Conservation (phyloP, 2,329 filamentous ascomycete genomes). For the Triangularia setosa region DNA sequence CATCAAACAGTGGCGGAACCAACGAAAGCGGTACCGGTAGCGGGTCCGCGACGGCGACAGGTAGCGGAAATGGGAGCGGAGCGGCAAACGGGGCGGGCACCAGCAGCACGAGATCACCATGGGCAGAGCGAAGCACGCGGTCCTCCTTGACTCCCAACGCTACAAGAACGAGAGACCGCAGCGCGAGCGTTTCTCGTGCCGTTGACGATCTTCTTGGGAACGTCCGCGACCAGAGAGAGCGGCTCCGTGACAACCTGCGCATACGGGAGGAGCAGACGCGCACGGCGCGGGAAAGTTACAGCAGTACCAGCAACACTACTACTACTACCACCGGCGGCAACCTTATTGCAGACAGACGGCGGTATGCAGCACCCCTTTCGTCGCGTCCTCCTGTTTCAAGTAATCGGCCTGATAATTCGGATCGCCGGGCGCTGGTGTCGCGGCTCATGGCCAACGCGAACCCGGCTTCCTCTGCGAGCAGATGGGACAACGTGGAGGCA, state of each 20-base stretch:
- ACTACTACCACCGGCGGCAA: neutral
- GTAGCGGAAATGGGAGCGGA: conserved; percentile 27
- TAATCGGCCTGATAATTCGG: neutral
- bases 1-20: conserved; percentile 28
- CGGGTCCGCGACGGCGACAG: conserved; percentile 27
- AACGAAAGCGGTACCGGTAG: conserved; percentile 7
- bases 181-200: conserved; percentile 35
- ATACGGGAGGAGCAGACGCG: conserved; percentile 32
- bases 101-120: conserved; percentile 4
- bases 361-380: conserved; percentile 21
- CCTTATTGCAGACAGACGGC: conserved; percentile 23
- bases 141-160: conserved; percentile 26
- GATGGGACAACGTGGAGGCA: conserved; percentile 41
- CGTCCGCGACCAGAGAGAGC: neutral
- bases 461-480: conserved; percentile 22
- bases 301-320: conserved; percentile 25
- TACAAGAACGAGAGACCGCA: conserved; percentile 33
- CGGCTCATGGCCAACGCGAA: conserved; percentile 20
- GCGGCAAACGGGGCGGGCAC: conserved; percentile 8
- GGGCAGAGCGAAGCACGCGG: conserved; percentile 17
- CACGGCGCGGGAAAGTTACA: conserved; percentile 1
- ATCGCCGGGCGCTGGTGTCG: conserved; percentile 17
- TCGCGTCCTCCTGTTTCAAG: conserved; percentile 5
- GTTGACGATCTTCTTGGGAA: conserved; percentile 33
- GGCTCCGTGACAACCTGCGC: neutral